Evolutionary conservation across 2,329 filamentous ascomycete species (phyloP), one percentile per base, ranked within the genome.

Genomic region (Sporothrix dimorphospora): DNA sequence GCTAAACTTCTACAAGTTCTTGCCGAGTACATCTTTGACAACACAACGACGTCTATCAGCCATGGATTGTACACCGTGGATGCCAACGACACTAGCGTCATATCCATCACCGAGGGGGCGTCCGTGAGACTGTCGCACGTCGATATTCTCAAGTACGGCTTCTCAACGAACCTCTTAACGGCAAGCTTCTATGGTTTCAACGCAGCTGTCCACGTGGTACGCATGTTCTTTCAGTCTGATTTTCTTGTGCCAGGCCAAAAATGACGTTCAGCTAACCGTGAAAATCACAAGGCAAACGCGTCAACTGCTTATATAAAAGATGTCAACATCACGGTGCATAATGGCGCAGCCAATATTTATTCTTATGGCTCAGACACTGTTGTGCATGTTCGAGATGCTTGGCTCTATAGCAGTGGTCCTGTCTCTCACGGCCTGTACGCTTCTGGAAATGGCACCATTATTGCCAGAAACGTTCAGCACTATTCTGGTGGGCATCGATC

Each of bases 101-200:
- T 73, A 9, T 19, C 71, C 14, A 47, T 71, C 3, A 34, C 69
- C 11, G 47, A 69, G 19, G 57, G 38, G 1, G 65, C 53, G 24
- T 73, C 5, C 24, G 55, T 12, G n/a, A n/a, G n/a, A n/a, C 65
- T 73, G 1, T 27, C 27, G 8, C 5, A 73, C 21, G 16, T 53
- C 1, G 45, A 55, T 7, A n/a, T 73, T 0, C 9, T 71, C 19
- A 73, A 73, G 55, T 68, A 57, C 24, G 72, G 72, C 63, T 73
- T 71, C 16, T 38, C 69, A 4, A 66, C 47, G 69, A 71, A 69
- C 21, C 63, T 73, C 1, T 30, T 69, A 2, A 3, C 55, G 69
- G 63, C 72, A 16, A 73, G 72, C 38, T 73, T 73, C 55, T 73
- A 65, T 8, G 72, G 72, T 45, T 69, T 73, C 47, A 73, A 73